Evolutionary conservation across 352 stramenopile species (phyloP).

Genomic region (Thalassiosira mediterranea): DNA sequence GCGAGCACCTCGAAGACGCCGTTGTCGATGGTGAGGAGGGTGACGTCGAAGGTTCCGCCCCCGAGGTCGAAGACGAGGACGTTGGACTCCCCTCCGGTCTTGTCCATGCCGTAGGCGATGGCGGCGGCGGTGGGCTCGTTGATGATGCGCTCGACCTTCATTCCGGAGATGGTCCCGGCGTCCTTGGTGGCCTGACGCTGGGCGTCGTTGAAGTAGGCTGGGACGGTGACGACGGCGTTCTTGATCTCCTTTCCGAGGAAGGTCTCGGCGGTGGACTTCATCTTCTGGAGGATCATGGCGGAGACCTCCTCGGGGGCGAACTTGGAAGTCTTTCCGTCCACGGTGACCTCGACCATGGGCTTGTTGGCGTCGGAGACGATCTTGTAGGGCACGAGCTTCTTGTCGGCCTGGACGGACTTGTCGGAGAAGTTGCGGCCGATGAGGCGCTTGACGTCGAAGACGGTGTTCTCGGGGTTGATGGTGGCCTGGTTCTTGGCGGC

Average conservation of each 20-base stretch:
- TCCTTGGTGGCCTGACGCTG: conserved; percentile 99
- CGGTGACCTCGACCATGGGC: conserved; percentile 91
- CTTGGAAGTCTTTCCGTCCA: conserved; percentile 88
- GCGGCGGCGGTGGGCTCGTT: conserved; percentile 98
- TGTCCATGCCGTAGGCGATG: conserved; percentile 97
- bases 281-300: conserved; percentile 99
- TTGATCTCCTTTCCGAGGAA: conserved; percentile 97
- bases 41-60: conserved; percentile 92
- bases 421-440: conserved; percentile 97
- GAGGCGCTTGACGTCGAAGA: conserved; percentile 99
- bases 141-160: conserved; percentile 94
- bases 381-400: conserved; percentile 91
- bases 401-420: conserved; percentile 89
- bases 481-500: conserved; percentile 99
- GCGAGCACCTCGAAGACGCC: conserved; percentile 96
- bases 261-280: conserved; percentile 98
- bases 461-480: conserved; percentile 98
- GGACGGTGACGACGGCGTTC: conserved; percentile 98
- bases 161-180: conserved; percentile 88
- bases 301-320: conserved; percentile 99
- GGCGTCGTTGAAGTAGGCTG: conserved; percentile 99
- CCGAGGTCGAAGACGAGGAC: conserved; percentile 89
- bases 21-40: conserved; percentile 94
- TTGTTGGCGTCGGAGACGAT: conserved; percentile 93
- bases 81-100: conserved; percentile 89